Percentiles rank a stretch among this genome's conserved stretches.
These are phyloP conservation scores for Cymbopogon flexuosus DNA, from an alignment of 202 grass and related monocot genomes.

Conservation along the genomic window DNA sequence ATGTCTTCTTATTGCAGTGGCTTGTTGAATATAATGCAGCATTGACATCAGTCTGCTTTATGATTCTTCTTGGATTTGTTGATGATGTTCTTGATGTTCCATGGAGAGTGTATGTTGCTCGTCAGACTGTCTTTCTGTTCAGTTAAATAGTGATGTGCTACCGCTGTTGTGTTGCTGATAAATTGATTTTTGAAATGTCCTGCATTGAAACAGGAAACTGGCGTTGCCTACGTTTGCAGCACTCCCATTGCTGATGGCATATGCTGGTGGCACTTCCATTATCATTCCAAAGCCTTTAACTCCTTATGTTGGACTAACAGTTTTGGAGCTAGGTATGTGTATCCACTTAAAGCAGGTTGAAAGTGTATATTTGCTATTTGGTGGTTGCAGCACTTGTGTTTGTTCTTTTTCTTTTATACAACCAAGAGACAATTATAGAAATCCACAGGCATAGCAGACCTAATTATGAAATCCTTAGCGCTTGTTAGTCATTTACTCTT, in stretches of 20 bases:
- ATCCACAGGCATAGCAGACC: constrained; percentile 5
- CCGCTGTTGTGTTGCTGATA: background rate
- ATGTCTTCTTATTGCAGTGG: constrained; percentile 65
- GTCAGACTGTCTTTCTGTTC: constrained; percentile 6
- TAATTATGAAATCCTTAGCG: background rate
- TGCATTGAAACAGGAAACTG: constrained; percentile 66
- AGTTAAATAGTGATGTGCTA: background rate
- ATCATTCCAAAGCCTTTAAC: constrained; percentile 87
- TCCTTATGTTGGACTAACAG: constrained; percentile 69
- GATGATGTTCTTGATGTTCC: constrained; percentile 98
- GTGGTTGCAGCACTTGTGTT: background rate
- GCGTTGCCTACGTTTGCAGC: constrained; percentile 76
- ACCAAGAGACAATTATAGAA: background rate
- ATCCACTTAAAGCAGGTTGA: background rate
- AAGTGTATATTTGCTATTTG: background rate
- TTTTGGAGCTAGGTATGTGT: constrained; percentile 81
- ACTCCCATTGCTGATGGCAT: constrained; percentile 92
- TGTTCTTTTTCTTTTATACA: constrained; percentile 1
- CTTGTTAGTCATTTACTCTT: background rate
- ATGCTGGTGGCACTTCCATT: constrained; percentile 95
- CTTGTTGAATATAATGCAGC: constrained; percentile 98
- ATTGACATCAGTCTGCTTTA: constrained; percentile 92
- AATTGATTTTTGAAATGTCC: constrained; percentile 27
- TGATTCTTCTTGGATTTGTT: constrained; percentile 99
- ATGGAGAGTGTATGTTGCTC: constrained; percentile 94